phyloP scores from a whole-genome alignment of 164 flowering plant species.

The grape (Vitis vinifera) region ASM3070453v1 NC_081823.1:5423501-5424000 shows the following conservation, averaged over 20 bases:
- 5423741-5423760: background rate
- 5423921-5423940: background rate
- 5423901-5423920: background rate
- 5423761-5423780: slow-evolving; percentile 2
- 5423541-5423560: background rate
- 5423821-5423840: slow-evolving; percentile 12
- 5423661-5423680: background rate
- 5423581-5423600: slow-evolving; percentile 19
- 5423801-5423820: slow-evolving; percentile 6
- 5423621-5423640: slow-evolving; percentile 19
- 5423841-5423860: background rate
- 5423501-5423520: slow-evolving; percentile 3
- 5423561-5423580: slow-evolving; percentile 13
- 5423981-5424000: background rate
- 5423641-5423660: slow-evolving; percentile 6
- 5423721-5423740: slow-evolving; percentile 25
- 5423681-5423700: slow-evolving; percentile 19
- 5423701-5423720: slow-evolving; percentile 25
- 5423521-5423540: background rate
- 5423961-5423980: slow-evolving; percentile 3
- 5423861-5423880: background rate
- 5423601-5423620: slow-evolving; percentile 11
- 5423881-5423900: background rate
- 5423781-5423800: slow-evolving; percentile 5
- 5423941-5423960: background rate